A percentile compares a stretch with the other conserved stretches of the same genome.
Conservation (phyloP, 2,329 filamentous ascomycete species). For the Penicillium sp. region DNA sequence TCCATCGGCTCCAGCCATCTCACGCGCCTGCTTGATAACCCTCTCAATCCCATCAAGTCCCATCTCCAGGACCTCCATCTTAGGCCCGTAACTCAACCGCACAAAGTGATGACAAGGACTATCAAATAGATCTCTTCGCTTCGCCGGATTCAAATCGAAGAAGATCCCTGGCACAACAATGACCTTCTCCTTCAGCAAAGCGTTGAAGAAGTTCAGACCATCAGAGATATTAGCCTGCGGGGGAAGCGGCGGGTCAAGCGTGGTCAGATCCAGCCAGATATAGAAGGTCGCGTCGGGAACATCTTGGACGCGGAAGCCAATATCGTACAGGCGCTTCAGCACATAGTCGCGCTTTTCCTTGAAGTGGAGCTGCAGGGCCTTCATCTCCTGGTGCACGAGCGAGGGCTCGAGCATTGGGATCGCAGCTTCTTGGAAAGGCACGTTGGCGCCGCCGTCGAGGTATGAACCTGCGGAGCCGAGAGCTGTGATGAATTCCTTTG, state of each 20-base stretch:
- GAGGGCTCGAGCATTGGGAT: slow-evolving; percentile 86
- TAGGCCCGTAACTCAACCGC: slow-evolving; percentile 77
- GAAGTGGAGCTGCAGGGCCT: slow-evolving; percentile 84
- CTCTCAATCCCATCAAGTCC: slow-evolving; percentile 82
- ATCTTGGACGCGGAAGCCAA: slow-evolving; percentile 82
- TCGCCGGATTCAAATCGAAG: slow-evolving; percentile 90
- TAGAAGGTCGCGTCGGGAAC: slow-evolving; percentile 93
- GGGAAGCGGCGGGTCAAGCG: slow-evolving; percentile 53
- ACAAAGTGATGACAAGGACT: slow-evolving; percentile 92
- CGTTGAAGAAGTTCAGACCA: slow-evolving; percentile 94
- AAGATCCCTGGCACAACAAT: slow-evolving; percentile 97
- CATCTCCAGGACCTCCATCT: slow-evolving; percentile 71
- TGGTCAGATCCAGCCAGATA: slow-evolving; percentile 66
- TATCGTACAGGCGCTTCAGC: slow-evolving; percentile 70
- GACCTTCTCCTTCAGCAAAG: slow-evolving; percentile 86
- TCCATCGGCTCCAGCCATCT: slow-evolving; percentile 18
- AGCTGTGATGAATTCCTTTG: slow-evolving; percentile 93
- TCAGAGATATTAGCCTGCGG: slow-evolving; percentile 69
- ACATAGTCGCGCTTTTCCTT: slow-evolving; percentile 90
- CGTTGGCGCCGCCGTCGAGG: slow-evolving; percentile 89
- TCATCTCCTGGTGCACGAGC: slow-evolving; percentile 80
- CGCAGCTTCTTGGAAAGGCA: slow-evolving; percentile 91
- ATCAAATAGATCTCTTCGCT: slow-evolving; percentile 87
- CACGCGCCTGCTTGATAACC: slow-evolving; percentile 56
- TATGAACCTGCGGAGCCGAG: slow-evolving; percentile 91